Conservation (phyloP, 2,329 filamentous ascomycete genomes). For the Monilinia vaccinii-corymbosi region DNA sequence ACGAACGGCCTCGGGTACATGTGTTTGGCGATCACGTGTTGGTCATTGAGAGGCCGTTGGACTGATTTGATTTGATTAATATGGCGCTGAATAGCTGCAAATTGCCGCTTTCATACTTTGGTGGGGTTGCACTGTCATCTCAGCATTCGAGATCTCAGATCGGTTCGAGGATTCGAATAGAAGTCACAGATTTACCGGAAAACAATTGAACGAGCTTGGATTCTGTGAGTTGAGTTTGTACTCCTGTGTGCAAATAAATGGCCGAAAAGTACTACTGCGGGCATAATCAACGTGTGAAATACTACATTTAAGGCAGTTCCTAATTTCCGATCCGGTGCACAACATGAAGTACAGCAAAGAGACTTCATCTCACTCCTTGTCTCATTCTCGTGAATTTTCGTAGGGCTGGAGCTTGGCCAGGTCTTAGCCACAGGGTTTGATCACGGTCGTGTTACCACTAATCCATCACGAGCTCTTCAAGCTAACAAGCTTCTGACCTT, state of each 20-base stretch:
- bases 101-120: too few species aligned
- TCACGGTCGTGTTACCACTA: neutral
- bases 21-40: too few species aligned
- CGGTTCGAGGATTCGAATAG: neutral
- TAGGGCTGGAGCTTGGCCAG: slow-evolving; percentile 3
- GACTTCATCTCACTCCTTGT: neutral
- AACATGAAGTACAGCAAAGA: neutral
- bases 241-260: neutral
- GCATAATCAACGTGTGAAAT: neutral
- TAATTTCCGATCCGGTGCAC: neutral
- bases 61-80: too few species aligned
- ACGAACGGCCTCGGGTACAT: too few species aligned
- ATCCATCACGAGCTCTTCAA: neutral
- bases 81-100: too few species aligned
- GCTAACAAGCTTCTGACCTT: neutral
- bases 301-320: neutral
- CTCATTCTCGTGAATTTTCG: neutral
- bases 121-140: neutral
- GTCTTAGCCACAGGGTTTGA: neutral
- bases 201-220: neutral
- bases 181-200: neutral
- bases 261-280: neutral
- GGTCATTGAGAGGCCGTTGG: too few species aligned
- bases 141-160: neutral
- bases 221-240: neutral